Evolutionary conservation across 331 rosid genomes (phyloP), one percentile per base, ranked within the genome.

Genomic region (Stylosanthes scabra): DNA sequence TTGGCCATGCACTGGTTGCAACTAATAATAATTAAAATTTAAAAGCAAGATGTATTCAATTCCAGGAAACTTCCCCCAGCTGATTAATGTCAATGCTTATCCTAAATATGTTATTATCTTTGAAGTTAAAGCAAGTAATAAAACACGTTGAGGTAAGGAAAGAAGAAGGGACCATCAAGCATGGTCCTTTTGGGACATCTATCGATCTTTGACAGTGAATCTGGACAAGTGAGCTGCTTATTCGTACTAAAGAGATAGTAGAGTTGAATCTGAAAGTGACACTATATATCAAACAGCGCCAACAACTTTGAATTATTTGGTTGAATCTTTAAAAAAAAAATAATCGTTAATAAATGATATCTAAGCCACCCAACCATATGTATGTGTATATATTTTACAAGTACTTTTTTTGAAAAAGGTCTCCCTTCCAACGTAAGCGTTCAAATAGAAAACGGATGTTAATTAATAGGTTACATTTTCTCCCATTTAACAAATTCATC

Each of bases 81-180:
- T 42, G 46, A 7, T 8, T 42, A 37, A 51, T 68, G 71, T 60
- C 75, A 59, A n/a, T 49, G 49, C 42, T 76, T 77, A 50, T 50
- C 72, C 9, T 41, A 63, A 34, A 1, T 27, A 34, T 61, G 61
- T 47, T 12, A 34, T 47, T 34, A n/a, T 72, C 62, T 61, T 50
- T 5, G 3, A 34, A 34, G 39, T 34, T 27, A 50, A 66, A 11
- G 71, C 62, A 66, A 42, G 13, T 51, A 55, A 12, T 51, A 55
- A 60, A 54, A 54, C 54, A 25, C 20, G 52, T 20, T 66, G 71
- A 15, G 8, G 71, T 34, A 34, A 34, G 39, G 39, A 34, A 34
- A 34, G 6, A 34, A 34, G 39, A 34, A 51, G 34, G 11, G 66
- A 56, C 41, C 16, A 68, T 29, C 5, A 15, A 57, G 12, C 14